A percentile compares a stretch with the other conserved stretches of the same genome.
Conservation (phyloP, 495 filamentous ascomycete species). For the Penicillium pulvis region DNA sequence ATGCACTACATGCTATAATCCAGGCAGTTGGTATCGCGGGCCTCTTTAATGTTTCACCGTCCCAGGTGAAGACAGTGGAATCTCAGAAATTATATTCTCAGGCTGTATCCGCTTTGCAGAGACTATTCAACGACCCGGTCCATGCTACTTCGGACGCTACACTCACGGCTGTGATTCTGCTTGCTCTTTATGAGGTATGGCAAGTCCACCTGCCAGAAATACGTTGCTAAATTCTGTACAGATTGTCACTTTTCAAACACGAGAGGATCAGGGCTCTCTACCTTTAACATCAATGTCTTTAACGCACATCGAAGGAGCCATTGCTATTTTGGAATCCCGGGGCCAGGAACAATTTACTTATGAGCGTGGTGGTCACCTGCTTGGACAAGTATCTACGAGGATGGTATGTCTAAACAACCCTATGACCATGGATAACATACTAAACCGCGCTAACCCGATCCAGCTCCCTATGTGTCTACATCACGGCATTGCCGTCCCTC, state of each 20-base stretch:
- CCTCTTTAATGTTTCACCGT: neutral
- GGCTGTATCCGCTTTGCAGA: neutral
- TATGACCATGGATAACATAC: neutral
- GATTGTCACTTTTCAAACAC: neutral
- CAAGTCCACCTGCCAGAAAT: too few species aligned
- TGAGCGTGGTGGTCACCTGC: slow-evolving; percentile 1
- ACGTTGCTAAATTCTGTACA: neutral
- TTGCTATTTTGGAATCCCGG: neutral
- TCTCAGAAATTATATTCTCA: neutral
- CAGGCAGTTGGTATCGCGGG: slow-evolving; percentile 1
- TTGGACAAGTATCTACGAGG: neutral
- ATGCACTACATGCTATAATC: neutral
- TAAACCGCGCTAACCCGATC: neutral
- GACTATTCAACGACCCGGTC: neutral
- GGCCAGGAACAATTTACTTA: slow-evolving; percentile 1
- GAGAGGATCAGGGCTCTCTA: neutral
- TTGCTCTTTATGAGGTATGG: slow-evolving; percentile 3
- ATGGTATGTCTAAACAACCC: neutral
- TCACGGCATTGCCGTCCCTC: neutral
- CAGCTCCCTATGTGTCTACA: slow-evolving; percentile 1
- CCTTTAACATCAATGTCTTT: neutral
- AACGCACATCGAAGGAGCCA: neutral
- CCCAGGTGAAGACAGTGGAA: neutral
- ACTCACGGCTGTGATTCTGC: neutral
- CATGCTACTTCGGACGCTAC: neutral